phyloP scores from a whole-genome alignment of 306 rosid genomes.

The Dalbergia cochinchinensis region DNA sequence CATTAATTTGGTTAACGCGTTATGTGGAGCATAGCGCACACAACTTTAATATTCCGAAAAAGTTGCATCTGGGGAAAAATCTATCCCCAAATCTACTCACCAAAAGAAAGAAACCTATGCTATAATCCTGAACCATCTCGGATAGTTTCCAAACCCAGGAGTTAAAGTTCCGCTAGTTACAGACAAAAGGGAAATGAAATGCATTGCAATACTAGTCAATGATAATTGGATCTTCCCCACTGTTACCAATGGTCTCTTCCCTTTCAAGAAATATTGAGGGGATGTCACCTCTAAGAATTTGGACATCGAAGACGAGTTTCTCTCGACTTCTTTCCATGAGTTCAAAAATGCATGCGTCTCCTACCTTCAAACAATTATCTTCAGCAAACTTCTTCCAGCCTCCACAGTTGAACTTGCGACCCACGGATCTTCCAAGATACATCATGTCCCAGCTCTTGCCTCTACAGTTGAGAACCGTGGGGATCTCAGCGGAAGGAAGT shows the following conservation, averaged over 20 bases:
- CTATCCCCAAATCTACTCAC: background rate
- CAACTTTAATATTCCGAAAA: slow-evolving; percentile 17
- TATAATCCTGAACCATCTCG: background rate
- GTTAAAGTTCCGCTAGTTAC: background rate
- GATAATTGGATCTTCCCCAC: slow-evolving; percentile 46
- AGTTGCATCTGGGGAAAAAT: background rate
- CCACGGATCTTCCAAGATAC: slow-evolving; percentile 38
- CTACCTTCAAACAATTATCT: slow-evolving; percentile 61
- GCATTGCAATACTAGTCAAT: slow-evolving; percentile 41
- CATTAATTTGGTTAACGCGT: background rate
- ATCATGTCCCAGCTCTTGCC: slow-evolving; percentile 59
- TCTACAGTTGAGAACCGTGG: slow-evolving; percentile 38
- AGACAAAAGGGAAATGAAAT: background rate
- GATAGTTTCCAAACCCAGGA: background rate
- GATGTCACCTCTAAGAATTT: slow-evolving; percentile 77
- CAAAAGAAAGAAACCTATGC: slow-evolving; percentile 4
- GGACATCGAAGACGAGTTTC: slow-evolving; percentile 57
- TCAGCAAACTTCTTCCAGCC: slow-evolving; percentile 60
- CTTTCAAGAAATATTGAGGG: slow-evolving; percentile 48
- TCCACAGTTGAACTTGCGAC: background rate
- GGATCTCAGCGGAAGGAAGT: slow-evolving; percentile 52
- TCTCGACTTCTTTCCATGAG: slow-evolving; percentile 45
- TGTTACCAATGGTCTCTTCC: slow-evolving; percentile 42
- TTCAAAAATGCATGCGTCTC: slow-evolving; percentile 74
- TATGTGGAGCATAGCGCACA: slow-evolving; percentile 1